These are phyloP conservation scores for Kodamaea leandrae DNA, from an alignment of 805 yeast genomes.

Conservation along the genomic window DNA sequence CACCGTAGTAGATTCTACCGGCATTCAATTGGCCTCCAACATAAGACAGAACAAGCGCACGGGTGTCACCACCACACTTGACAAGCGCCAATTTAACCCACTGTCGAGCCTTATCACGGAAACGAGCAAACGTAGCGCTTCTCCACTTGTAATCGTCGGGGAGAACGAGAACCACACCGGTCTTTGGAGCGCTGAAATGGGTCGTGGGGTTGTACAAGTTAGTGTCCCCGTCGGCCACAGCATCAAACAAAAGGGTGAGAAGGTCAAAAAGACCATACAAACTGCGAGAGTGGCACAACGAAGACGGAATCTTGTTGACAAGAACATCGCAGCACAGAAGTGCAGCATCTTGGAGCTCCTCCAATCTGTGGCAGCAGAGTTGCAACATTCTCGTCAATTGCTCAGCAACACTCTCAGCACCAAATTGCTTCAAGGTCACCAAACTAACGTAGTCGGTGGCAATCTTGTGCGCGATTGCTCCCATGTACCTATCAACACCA, in stretches of 20 bases:
- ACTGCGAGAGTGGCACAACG: slow-evolving; percentile 71
- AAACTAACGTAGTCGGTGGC: slow-evolving; percentile 54
- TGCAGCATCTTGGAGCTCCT: slow-evolving; percentile 74
- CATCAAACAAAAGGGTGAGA: slow-evolving; percentile 70
- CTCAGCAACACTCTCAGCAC: slow-evolving; percentile 53
- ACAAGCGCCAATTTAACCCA: slow-evolving; percentile 66
- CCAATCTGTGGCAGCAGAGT: slow-evolving; percentile 74
- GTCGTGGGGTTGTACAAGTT: slow-evolving; percentile 85
- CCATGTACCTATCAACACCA: slow-evolving; percentile 67
- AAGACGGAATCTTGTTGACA: slow-evolving; percentile 65
- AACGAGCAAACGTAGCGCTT: slow-evolving; percentile 55
- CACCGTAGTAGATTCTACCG: slow-evolving; percentile 61
- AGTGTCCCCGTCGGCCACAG: slow-evolving; percentile 78
- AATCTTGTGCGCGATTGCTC: slow-evolving; percentile 58
- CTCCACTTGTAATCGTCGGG: slow-evolving; percentile 82
- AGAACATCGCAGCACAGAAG: slow-evolving; percentile 70
- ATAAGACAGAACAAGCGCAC: slow-evolving; percentile 75
- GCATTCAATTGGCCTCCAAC: slow-evolving; percentile 7
- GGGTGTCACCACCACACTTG: slow-evolving; percentile 69
- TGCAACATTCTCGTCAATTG: slow-evolving; percentile 70
- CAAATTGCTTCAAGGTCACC: slow-evolving; percentile 54
- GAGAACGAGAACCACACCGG: slow-evolving; percentile 53
- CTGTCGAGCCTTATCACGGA: slow-evolving; percentile 55
- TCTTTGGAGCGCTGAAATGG: slow-evolving; percentile 45
- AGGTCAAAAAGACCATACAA: slow-evolving; percentile 80